Base-by-base conservation (phyloP, 2,329 filamentous ascomycete genomes). In the Colletotrichum phormii region DNA sequence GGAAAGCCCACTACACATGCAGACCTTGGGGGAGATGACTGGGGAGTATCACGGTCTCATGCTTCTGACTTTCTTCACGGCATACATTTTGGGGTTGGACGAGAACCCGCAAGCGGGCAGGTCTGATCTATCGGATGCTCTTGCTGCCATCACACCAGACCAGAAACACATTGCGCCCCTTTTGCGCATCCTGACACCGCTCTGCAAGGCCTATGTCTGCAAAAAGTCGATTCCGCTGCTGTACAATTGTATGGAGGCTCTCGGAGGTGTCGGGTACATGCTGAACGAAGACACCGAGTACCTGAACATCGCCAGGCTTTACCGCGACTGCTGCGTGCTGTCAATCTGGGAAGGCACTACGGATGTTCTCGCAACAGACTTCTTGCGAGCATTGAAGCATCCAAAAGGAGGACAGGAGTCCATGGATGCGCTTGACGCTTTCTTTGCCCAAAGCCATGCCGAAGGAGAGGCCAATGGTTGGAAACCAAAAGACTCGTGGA, bases 301-400 rank as follows among this genome's bases (percentile, higher is more conserved):
- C 49, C 60, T 75, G 18, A 95, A 94, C 77, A 82, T 94, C 4
- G 87, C 92, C 0, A 86, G 91, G 7, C 83, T 94, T 1, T 90
- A 90, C 76, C 87, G 93, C 8, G 92, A 94, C 76, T 89, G 87
- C 1, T 85, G 82, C 8, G 92, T 94, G 3, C 82, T 89, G 63
- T 86, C 89, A 15, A 94, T 94, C 61, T 93, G 91, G 91, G 92
- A 93, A 80, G 91, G 92, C 1, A 94, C 93, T 0, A 93, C 92
- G 0, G 92, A 94, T 76, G 91, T 95, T 6, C 84, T 95, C 67
- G 89, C 89, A 42, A 75, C 75, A 11, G 75, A 76, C 53, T 74
- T 76, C 46, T 22, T 76, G 6, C 79, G 80, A 86, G 88, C 78
- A 74, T 76, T 29, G 84, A 88, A 87, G 73, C 85, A 88, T 42